Evolutionary conservation across 1,284 basidiomycete genomes (phyloP).

Genomic region (Microbotryum violaceum): DNA sequence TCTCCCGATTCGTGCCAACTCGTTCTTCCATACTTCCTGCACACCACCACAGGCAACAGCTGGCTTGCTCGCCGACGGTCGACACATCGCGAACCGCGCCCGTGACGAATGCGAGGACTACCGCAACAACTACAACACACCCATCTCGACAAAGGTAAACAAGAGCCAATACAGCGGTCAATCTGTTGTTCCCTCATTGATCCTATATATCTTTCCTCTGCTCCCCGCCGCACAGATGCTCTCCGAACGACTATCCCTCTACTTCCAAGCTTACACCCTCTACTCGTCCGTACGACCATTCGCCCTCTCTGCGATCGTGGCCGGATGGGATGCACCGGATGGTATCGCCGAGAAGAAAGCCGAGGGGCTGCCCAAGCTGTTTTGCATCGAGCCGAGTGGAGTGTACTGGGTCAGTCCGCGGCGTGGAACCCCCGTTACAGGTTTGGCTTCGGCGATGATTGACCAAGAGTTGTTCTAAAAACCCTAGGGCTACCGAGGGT

Average conservation of each 20-base stretch:
- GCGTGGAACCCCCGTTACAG: too few relatives aligned
- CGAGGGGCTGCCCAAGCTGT: conserved; percentile 65
- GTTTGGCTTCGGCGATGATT: too few relatives aligned
- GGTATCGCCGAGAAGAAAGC: conserved; percentile 62
- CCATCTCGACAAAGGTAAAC: conserved; percentile 69
- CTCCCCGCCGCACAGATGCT: conserved; percentile 52
- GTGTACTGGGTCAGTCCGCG: conserved; percentile 65
- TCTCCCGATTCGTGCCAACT: too few relatives aligned
- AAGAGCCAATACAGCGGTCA: not conserved
- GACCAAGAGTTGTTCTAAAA: too few relatives aligned
- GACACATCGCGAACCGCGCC: conserved; percentile 77
- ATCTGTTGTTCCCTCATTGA: not conserved
- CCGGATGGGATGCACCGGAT: conserved; percentile 45
- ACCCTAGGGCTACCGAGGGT: conserved; percentile 76
- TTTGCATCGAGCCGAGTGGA: conserved; percentile 90
- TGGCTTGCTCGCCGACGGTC: conserved; percentile 87
- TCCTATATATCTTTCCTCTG: not conserved
- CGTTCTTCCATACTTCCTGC: not conserved
- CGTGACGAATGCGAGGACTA: conserved; percentile 74
- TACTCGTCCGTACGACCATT: conserved; percentile 98
- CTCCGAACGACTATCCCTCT: conserved; percentile 75
- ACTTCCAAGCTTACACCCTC: conserved; percentile 92
- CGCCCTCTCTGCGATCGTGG: conserved; percentile 86
- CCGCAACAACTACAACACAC: conserved; percentile 66
- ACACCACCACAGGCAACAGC: conserved; percentile 63